These are phyloP conservation scores for Talaromyces pinophilus DNA, from an alignment of 2,329 filamentous ascomycete genomes.

Conservation along the genomic window DNA sequence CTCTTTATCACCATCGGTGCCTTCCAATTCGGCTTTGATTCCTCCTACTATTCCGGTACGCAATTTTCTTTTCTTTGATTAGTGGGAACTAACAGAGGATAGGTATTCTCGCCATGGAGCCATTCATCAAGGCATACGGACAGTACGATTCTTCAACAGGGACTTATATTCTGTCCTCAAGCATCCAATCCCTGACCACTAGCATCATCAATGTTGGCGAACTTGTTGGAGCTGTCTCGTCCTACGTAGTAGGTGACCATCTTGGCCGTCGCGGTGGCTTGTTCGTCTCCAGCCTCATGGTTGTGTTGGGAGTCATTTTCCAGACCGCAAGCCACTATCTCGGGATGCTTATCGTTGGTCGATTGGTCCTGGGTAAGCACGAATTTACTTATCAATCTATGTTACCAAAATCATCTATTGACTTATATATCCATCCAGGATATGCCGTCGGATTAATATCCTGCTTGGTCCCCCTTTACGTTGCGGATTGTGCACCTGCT, in stretches of 20 bases:
- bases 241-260: conserved; percentile 52
- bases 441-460: conserved; percentile 79
- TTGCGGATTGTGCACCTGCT: conserved; percentile 74
- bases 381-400: not conserved
- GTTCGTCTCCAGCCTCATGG: conserved; percentile 69
- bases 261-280: conserved; percentile 67
- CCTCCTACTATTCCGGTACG: conserved; percentile 8
- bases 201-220: conserved; percentile 15
- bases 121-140: conserved; percentile 7
- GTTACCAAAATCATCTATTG: not conserved
- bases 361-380: conserved; percentile 62
- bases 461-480: conserved; percentile 79
- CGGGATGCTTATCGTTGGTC: conserved; percentile 67
- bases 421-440: conserved; percentile 34
- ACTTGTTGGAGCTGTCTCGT: conserved; percentile 6
- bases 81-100: not conserved
- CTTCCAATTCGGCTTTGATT: not conserved
- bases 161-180: conserved; percentile 3
- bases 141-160: conserved; percentile 7
- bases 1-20: conserved; percentile 10
- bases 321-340: conserved; percentile 61
- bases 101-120: conserved; percentile 7
- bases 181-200: conserved; percentile 5
- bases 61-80: not conserved
- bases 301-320: conserved; percentile 66